Evolutionary conservation across 441 rosid genomes (phyloP).

Genomic region (Syzygium syzygioides): DNA sequence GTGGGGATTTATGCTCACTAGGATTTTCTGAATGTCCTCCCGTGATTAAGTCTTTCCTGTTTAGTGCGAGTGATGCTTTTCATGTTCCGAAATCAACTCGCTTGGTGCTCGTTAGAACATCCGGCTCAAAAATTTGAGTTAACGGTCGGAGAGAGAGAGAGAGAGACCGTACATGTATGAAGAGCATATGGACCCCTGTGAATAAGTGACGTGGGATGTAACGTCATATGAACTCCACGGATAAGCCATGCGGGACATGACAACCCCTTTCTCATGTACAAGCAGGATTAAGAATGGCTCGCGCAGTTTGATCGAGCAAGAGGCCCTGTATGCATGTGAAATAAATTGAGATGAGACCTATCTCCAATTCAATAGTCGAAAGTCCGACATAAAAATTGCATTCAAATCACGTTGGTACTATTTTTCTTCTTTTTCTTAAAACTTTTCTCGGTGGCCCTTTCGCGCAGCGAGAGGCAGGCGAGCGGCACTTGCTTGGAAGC

Average conservation of each 20-base stretch:
- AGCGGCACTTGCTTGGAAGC: neutral
- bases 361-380: neutral
- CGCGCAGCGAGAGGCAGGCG: neutral
- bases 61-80: neutral
- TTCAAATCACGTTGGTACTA: neutral
- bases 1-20: too few species aligned
- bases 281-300: rapidly evolving
- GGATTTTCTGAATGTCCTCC: neutral
- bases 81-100: neutral
- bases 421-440: neutral
- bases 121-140: neutral
- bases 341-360: neutral
- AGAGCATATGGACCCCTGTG: rapidly evolving
- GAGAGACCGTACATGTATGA: neutral
- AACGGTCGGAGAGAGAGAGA: neutral
- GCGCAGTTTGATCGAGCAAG: neutral
- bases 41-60: neutral
- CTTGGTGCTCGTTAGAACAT: neutral
- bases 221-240: rapidly evolving
- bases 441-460: neutral
- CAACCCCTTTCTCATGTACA: neutral
- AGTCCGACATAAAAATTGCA: neutral
- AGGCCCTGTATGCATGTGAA: neutral
- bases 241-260: rapidly evolving
- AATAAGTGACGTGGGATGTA: neutral